Percentiles rank a stretch among this genome's conserved stretches.
phyloP scores from a whole-genome alignment of 345 rosid species.

The Ailanthus altissimus region DNA sequence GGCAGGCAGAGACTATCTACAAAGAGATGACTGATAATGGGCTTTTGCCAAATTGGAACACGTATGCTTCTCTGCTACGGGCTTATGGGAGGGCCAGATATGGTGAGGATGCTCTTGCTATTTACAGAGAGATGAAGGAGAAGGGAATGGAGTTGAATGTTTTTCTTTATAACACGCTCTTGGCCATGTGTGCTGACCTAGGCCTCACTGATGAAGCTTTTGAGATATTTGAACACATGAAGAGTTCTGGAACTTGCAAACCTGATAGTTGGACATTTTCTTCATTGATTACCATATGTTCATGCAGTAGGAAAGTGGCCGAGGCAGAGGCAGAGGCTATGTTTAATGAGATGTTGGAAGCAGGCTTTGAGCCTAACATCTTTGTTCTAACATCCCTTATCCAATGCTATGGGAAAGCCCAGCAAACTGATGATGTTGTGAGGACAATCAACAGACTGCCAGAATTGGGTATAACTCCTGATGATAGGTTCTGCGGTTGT shows the following conservation, averaged over 20 bases:
- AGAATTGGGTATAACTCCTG: slow-evolving; percentile 69
- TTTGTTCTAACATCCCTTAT: slow-evolving; percentile 84
- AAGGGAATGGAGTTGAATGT: slow-evolving; percentile 59
- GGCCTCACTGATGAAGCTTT: slow-evolving; percentile 69
- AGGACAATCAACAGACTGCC: slow-evolving; percentile 53
- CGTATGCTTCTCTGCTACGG: slow-evolving; percentile 71
- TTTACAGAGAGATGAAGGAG: slow-evolving; percentile 82
- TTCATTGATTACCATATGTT: slow-evolving; percentile 74
- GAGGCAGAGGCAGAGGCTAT: slow-evolving; percentile 86
- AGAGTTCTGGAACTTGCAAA: slow-evolving; percentile 48
- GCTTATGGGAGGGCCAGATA: slow-evolving; percentile 86
- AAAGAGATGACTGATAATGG: slow-evolving; percentile 70
- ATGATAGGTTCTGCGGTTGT: slow-evolving; percentile 82
- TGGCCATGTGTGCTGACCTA: slow-evolving; percentile 89
- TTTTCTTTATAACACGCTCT: slow-evolving; percentile 72
- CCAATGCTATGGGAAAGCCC: slow-evolving; percentile 93
- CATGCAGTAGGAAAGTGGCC: slow-evolving; percentile 71
- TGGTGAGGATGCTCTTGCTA: slow-evolving; percentile 67
- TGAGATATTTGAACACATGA: slow-evolving; percentile 73
- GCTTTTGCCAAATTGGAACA: slow-evolving; percentile 55
- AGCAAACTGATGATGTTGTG: slow-evolving; percentile 72
- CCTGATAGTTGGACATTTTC: slow-evolving; percentile 98
- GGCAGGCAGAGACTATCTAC: slow-evolving; percentile 76
- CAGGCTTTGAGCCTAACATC: slow-evolving; percentile 79
- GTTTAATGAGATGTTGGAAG: slow-evolving; percentile 72